Evolutionary conservation across 2,329 filamentous ascomycete species (phyloP), one percentile per base, ranked within the genome.

Genomic region (Venturia pyrina): DNA sequence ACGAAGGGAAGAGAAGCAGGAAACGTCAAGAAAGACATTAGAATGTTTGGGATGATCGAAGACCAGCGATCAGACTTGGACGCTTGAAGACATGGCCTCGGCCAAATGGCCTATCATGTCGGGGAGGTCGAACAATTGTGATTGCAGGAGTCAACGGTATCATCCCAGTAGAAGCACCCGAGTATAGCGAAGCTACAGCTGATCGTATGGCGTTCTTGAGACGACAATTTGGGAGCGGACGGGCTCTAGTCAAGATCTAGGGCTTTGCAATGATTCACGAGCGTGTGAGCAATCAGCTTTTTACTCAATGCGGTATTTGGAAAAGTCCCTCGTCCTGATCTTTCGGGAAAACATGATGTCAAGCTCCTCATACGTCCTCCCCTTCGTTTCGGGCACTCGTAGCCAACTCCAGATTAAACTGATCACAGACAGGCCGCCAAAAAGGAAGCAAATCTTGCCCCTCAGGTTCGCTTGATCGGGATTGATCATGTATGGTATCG

Each of bases 401-500:
- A 92, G 93, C 73, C 86, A 93, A 0, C 88, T 89, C 78, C 93
- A 96, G 17, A 95, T 78, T 71, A 93, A 86, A 78, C 90, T 95
- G 65, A 87, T 77, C 78, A 91, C 90, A 77, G 90, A 93, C 66
- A 91, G 87, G 0, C 87, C 89, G 19, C 85, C 87, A 89, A 91
- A 91, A 80, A 96, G 96, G 79, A 96, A 96, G 37, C 92, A 91
- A 0, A 91, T 85, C 71, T 85, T 95, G 77, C 93, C 96, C 68
- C 85, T 82, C 92, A 91, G 96, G 77, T 96, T 81, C 91, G 92
- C 96, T 0, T 86, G 89, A 1, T 81, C 83, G 0, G 92, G 91
- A 77, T 96, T 96, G 50, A 96, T 83, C 92, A 96, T 96, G 78
- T 96, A 96, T 0, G 92, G 93, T 0, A 91, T 96, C 53, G 96